Percentiles rank a stretch among this genome's conserved stretches.
Evolutionary conservation across 345 rosid genomes (phyloP).

Genomic region (Psidium guajava): DNA sequence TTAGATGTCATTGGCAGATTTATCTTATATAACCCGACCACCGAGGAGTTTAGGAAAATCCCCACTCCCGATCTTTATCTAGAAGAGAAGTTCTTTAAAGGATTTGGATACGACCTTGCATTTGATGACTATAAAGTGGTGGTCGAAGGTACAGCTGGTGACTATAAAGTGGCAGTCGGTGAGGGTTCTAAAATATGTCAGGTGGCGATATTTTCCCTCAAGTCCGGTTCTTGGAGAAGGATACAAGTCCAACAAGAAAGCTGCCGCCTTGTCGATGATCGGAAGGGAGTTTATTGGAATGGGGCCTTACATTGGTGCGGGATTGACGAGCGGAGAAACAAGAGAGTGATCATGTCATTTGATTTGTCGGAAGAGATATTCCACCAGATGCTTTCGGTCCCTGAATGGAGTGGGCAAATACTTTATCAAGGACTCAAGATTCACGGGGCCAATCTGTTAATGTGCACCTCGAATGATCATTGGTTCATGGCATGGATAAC

Average conservation of each 20-base stretch:
- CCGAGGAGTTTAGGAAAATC: background rate
- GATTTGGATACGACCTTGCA: background rate
- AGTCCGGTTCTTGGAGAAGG: background rate
- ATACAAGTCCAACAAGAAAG: background rate
- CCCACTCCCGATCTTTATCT: background rate
- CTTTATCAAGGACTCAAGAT: background rate
- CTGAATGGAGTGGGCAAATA: background rate
- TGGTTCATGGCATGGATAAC: background rate
- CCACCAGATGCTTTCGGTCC: background rate
- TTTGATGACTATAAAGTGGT: constrained; percentile 1
- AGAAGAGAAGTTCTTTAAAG: background rate
- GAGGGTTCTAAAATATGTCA: background rate
- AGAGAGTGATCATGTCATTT: background rate
- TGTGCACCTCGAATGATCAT: background rate
- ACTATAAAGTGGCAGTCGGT: background rate
- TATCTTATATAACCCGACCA: background rate
- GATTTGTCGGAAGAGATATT: background rate
- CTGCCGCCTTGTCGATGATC: background rate
- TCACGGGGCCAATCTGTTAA: background rate
- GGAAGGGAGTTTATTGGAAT: background rate
- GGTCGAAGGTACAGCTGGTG: background rate
- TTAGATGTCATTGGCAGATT: background rate
- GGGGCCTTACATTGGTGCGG: background rate
- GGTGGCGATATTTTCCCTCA: background rate
- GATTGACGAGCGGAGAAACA: background rate